Conservation (phyloP, 495 filamentous ascomycete species). For the Aspergillus coremiiformis region DNA sequence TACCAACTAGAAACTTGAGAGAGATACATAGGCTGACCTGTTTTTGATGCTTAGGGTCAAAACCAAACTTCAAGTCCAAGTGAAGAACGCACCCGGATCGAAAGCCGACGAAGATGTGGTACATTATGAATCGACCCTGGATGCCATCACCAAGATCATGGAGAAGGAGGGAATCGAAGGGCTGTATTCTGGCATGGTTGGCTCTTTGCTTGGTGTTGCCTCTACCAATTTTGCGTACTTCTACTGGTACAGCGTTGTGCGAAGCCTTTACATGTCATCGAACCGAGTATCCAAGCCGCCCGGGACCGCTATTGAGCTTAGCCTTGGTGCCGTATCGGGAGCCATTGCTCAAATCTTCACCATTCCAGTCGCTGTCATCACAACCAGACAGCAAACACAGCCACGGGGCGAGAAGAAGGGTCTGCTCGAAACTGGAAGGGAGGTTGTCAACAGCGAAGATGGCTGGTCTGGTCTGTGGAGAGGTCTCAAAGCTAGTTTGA, state of each 20-base stretch:
- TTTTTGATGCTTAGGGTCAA: slow-evolving; percentile 60
- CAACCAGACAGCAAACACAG: slow-evolving; percentile 93
- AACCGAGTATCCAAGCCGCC: slow-evolving; percentile 55
- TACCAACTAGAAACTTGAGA: neutral
- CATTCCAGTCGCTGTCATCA: slow-evolving; percentile 91
- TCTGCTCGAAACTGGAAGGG: slow-evolving; percentile 76
- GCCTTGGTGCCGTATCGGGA: slow-evolving; percentile 79
- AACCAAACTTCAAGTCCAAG: slow-evolving; percentile 94
- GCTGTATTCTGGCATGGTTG: slow-evolving; percentile 82
- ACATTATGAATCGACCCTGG: slow-evolving; percentile 78
- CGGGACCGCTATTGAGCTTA: slow-evolving; percentile 77
- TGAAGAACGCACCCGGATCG: slow-evolving; percentile 50
- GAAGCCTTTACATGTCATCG: slow-evolving; percentile 69
- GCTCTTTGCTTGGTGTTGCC: slow-evolving; percentile 82
- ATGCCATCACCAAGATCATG: slow-evolving; percentile 82
- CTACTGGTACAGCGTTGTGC: slow-evolving; percentile 95
- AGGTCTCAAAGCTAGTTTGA: slow-evolving; percentile 91
- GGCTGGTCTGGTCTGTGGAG: slow-evolving; percentile 87
- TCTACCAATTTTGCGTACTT: slow-evolving; percentile 99
- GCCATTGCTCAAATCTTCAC: slow-evolving; percentile 94
- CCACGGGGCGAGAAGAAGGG: slow-evolving; percentile 77
- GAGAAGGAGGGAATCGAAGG: slow-evolving; percentile 73
- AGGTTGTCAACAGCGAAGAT: slow-evolving; percentile 87
- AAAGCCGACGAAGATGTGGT: slow-evolving; percentile 35
- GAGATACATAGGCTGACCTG: slow-evolving; percentile 1